phyloP scores from a whole-genome alignment of 2,329 filamentous ascomycete genomes.

The Pleomassaria siparia region DNA sequence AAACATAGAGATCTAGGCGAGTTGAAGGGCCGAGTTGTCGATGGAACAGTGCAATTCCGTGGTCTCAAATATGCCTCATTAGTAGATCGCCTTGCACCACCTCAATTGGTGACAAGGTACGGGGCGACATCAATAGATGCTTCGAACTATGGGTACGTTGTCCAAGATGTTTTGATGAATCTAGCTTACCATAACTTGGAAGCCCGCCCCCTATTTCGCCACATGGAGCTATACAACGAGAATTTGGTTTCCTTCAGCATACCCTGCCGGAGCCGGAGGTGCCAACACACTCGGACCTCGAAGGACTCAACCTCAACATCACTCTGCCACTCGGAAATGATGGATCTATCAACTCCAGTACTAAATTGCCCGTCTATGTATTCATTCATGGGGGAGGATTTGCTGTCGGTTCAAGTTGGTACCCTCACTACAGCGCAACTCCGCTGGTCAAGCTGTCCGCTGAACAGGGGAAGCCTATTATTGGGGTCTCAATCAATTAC shows the following conservation, averaged over 20 bases:
- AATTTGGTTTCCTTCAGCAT: conserved; percentile 54
- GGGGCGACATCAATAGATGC: conserved; percentile 29
- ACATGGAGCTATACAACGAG: conserved; percentile 46
- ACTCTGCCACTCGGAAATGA: conserved; percentile 43
- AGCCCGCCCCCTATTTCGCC: conserved; percentile 43
- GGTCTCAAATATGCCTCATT: conserved; percentile 45
- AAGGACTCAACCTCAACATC: conserved; percentile 57
- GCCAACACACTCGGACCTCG: conserved; percentile 47
- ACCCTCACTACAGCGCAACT: conserved; percentile 54
- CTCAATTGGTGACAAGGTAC: conserved; percentile 33
- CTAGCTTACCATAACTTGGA: not conserved
- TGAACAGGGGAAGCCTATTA: conserved; percentile 48
- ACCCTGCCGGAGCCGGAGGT: conserved; percentile 43
- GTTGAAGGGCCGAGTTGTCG: conserved; percentile 24
- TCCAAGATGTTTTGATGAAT: not conserved
- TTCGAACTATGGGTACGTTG: conserved; percentile 38
- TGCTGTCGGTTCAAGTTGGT: conserved; percentile 53
- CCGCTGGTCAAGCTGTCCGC: conserved; percentile 50
- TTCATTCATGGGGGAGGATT: conserved; percentile 59
- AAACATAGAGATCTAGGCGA: conserved; percentile 25
- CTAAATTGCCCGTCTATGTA: conserved; percentile 53
- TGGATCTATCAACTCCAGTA: conserved; percentile 20
- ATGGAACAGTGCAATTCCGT: conserved; percentile 37
- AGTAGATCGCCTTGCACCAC: conserved; percentile 39
- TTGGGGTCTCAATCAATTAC: conserved; percentile 46